Evolutionary conservation across 2,329 filamentous ascomycete genomes (phyloP).

Genomic region (Beauveria medogensis): DNA sequence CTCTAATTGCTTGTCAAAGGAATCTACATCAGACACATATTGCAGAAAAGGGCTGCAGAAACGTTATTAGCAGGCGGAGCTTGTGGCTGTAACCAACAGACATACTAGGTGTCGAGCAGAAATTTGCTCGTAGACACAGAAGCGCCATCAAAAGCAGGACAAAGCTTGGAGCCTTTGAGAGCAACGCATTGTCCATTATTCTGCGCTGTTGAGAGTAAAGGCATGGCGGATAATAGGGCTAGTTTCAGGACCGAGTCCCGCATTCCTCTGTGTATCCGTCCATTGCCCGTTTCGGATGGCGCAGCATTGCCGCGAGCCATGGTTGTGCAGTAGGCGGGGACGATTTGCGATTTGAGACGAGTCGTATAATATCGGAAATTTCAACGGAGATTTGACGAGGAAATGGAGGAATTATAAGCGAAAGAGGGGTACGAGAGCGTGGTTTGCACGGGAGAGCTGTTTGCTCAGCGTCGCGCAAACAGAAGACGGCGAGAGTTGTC

Average conservation of each 20-base stretch:
- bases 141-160: constrained; percentile 63
- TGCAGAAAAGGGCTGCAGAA: constrained; percentile 68
- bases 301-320: constrained; percentile 5
- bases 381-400: neutral
- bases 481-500: neutral
- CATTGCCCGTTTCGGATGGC: constrained; percentile 7
- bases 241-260: constrained; percentile 16
- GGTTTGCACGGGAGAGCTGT: neutral
- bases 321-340: neutral
- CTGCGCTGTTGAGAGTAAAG: constrained; percentile 30
- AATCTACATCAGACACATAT: constrained; percentile 64
- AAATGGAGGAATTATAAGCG: neutral
- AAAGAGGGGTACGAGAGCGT: neutral
- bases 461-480: constrained; percentile 4
- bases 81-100: neutral
- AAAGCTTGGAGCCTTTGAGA: constrained; percentile 59
- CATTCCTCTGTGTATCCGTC: constrained; percentile 13
- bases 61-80: constrained; percentile 16
- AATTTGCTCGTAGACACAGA: constrained; percentile 59
- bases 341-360: neutral
- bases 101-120: constrained; percentile 56
- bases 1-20: constrained; percentile 70
- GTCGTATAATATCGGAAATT: neutral
- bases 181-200: constrained; percentile 47
- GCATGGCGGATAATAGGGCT: constrained; percentile 19